Conservation (phyloP, 2,329 filamentous ascomycete genomes). For the Gremmenia infestans region DNA sequence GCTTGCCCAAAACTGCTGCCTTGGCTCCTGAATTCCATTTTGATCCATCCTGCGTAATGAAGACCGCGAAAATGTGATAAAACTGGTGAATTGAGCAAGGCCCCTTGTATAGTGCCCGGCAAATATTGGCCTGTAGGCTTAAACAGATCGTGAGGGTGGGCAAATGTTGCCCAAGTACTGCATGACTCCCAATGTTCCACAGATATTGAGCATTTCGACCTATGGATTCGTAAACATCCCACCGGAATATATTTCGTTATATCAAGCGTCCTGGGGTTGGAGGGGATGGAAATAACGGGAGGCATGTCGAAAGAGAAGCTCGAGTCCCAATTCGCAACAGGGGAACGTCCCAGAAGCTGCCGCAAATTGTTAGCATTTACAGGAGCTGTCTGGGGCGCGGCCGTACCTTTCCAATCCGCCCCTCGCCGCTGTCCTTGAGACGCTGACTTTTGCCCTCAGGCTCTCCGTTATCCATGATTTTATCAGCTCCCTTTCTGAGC, state of each 20-base stretch:
- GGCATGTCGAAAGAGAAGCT: constrained; percentile 5
- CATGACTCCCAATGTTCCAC: constrained; percentile 9
- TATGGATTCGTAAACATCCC: constrained; percentile 22
- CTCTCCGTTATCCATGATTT: background rate
- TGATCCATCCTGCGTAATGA: constrained; percentile 26
- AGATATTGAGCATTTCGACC: constrained; percentile 5
- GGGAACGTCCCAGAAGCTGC: background rate
- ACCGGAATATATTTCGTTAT: constrained; percentile 26
- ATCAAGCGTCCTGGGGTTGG: constrained; percentile 8
- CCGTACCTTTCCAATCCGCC: background rate
- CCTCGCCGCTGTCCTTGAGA: background rate
- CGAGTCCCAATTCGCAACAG: background rate
- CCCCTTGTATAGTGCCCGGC: constrained; percentile 15
- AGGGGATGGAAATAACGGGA: background rate
- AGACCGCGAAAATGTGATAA: constrained; percentile 16
- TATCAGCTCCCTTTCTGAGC: background rate
- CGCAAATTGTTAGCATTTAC: background rate
- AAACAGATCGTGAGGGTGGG: constrained; percentile 13
- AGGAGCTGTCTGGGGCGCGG: background rate
- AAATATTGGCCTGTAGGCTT: constrained; percentile 7
- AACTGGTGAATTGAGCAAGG: constrained; percentile 12
- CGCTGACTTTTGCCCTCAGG: background rate
- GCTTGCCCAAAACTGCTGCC: constrained; percentile 30
- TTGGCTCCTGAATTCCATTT: constrained; percentile 25
- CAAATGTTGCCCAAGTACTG: constrained; percentile 19